Evolutionary conservation across 805 yeast genomes (phyloP), one percentile per base, ranked within the genome.

Genomic region (Spathaspora boniae): DNA sequence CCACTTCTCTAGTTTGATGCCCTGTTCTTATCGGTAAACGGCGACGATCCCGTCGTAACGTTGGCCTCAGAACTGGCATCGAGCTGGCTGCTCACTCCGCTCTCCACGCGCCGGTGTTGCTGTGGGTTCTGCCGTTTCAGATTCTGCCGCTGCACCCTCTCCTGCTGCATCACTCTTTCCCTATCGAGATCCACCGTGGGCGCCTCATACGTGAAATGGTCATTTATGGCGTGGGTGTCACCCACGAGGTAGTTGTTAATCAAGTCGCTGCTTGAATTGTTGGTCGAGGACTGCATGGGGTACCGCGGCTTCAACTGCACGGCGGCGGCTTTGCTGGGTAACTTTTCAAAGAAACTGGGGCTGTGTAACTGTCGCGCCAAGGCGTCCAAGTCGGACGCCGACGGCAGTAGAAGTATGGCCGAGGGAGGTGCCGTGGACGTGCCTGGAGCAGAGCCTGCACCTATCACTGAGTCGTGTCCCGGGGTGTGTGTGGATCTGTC

Each of bases 291-390:
- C n/a, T 26, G 23, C 16, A 31, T 31, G 9, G 33, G 36, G 21
- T 27, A 29, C 14, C 51, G 37, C 9, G 46, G 50, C 35, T 47
- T 50, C 41, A 43, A 41, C 16, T 33, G 38, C 22, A 54, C 48
- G 18, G 60, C 53, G 20, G 55, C 48, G 12, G 59, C 58, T 19
- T 62, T 50, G 11, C 64, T 50, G 11, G 70, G 72, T 34, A 62
- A 44, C 41, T 64, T 65, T 32, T 61, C 70, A 35, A 62, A 62
- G 31, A 62, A 55, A 7, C 45, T 47, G 16, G 66, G 70, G 24
- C 44, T 43, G 19, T 61, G 51, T 16, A 67, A 50, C 42, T 64
- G 70, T 37, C 62, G 63, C 29, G 71, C 72, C 49, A 66, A 55
- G 31, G 47, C 60, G 36, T 63, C 69, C 27, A 65, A 45, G 6